Evolutionary conservation across 129 eudicot species (phyloP), one percentile per base, ranked within the genome.

Genomic region (Erigeron canadensis): DNA sequence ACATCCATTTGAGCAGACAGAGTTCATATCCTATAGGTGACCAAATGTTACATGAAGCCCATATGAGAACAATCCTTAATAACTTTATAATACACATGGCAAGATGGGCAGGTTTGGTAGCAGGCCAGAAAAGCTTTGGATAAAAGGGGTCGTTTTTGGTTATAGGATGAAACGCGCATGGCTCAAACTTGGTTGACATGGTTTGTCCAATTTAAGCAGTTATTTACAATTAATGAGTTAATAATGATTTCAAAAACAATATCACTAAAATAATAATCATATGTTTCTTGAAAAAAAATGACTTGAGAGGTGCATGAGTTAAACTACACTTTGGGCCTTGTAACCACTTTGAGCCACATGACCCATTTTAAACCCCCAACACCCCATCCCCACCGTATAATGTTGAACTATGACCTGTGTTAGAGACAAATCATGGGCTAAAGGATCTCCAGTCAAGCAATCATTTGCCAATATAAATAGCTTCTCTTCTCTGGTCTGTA

Each of bases 401-500:
- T 37, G 50, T 37, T 42, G 46, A 15, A 69, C 75, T 12, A 39
- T 74, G 66, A 95, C 99, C 97, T 95, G 99, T 74, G 80, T 86
- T 79, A 90, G 83, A 79, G 99, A 90, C 75, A 95, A 72, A 65
- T 95, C 97, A 69, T 85, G 97, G 65, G 84, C 85, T 76, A 76
- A 65, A 51, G 99, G 99, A 81, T 95, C 97, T 57, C 99, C 99
- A 65, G 97, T 90, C 83, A 95, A 84, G 85, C 94, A 90, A 83
- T 95, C 99, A 81, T 90, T 95, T 60, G 84, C 96, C 82, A 95
- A 76, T 81, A 95, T 80, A 83, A 90, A 95, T 63, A 95, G 82
- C 74, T 95, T 95, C 83, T 95, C 99, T 86, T 95, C 97, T 88
- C 89, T 86, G 54, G 94, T 86, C 71, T 95, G 99, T 51, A 95